Base-by-base conservation (phyloP, 108 stramenopile species). In the Licmophora abbreviata region DNA sequence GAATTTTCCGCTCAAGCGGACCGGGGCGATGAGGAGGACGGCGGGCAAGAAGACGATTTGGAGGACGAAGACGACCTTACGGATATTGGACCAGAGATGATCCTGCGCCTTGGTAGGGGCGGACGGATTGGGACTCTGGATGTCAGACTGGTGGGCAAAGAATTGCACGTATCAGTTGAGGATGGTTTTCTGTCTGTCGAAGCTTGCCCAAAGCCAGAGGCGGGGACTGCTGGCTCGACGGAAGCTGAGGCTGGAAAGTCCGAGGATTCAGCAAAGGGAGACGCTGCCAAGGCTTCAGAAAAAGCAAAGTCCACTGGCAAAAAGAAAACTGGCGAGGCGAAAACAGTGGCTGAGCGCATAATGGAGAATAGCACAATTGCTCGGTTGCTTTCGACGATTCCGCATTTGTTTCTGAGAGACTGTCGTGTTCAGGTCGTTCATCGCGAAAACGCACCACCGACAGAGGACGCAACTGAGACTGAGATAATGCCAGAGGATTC, bases 111-210 rank as follows among this genome's bases (percentile, higher is more conserved):
- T 30, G 86, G 86, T 21, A 62, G 77, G 34, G 74, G 69, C 55
- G 85, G 85, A 17, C 49, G 54, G 6, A 81, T 88, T 41, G 86
- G 86, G 21, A 79, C 65, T 0, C 54, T 88, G 8, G 77, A 88
- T 62, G 69, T 83, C 24, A 57, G 76, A 48, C 38, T 83, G 36
- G 63, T 88, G 14, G 79, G 65, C 17, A 75, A 73, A 47, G 79
- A 83, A 28, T 46, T 83, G 6, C 82, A 83, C 43, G 71, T 88
- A 0, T 61, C 76, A 18, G 72, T 88, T 3, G 86, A 88, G 69
- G 86, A 83, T 63, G 86, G 79, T 15, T 70, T 70, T 56, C 56
- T 88, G 18, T 68, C 77, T 8, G 43, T 88, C 8, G 86, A 88
- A 58, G 77, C 75, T 25, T 33, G 71, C 15, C 75, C 70, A 9